A percentile compares a stretch with the other conserved stretches of the same genome.
These are phyloP conservation scores for Globisporangium nagaii DNA, from an alignment of 352 stramenopile species.

Conservation along the genomic window DNA sequence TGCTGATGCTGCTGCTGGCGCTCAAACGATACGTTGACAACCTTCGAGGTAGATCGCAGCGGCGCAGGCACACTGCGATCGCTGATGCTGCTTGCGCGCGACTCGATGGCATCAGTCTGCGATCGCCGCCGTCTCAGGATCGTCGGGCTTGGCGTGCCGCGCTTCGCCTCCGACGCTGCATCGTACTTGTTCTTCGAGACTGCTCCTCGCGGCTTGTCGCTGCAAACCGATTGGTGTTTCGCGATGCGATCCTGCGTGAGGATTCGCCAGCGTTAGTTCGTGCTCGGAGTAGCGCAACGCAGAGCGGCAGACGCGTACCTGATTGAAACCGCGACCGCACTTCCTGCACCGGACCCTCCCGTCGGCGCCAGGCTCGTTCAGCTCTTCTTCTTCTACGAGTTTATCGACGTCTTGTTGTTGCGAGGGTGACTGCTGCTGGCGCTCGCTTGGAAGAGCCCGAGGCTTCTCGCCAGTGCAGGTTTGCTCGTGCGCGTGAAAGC, in stretches of 20 bases:
- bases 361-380: slow-evolving; percentile 41
- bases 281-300: no score
- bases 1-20: background rate
- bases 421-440: background rate
- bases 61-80: no score
- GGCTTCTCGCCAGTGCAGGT: slow-evolving; percentile 12
- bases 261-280: background rate
- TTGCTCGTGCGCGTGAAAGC: slow-evolving; percentile 17
- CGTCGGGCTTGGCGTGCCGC: background rate
- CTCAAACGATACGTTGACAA: background rate
- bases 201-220: background rate
- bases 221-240: slow-evolving; percentile 68
- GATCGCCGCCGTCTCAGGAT: background rate
- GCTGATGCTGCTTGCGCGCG: background rate
- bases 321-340: slow-evolving; percentile 46
- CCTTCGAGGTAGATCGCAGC: background rate
- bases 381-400: slow-evolving; percentile 12
- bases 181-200: background rate
- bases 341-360: slow-evolving; percentile 51
- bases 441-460: background rate
- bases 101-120: background rate
- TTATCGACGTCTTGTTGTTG: background rate
- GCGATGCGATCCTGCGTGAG: slow-evolving; percentile 40
- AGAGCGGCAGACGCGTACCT: slow-evolving; percentile 11
- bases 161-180: background rate